Evolutionary conservation across 306 rosid species (phyloP).

Genomic region (Pachyrhizus erosus): DNA sequence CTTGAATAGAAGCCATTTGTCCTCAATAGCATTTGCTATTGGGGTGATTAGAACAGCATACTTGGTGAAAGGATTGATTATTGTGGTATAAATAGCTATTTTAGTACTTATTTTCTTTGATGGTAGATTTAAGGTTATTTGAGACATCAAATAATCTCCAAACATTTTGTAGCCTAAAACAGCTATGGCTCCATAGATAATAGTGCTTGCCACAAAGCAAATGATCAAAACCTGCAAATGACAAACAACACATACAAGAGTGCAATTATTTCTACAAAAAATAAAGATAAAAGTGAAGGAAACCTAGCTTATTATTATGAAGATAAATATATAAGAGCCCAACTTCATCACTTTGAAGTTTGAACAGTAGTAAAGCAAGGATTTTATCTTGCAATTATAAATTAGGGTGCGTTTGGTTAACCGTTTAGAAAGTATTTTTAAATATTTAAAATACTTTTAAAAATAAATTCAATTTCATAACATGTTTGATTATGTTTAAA

Average conservation of each 20-base stretch:
- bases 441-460: no score
- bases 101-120: slow-evolving; percentile 49
- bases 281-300: slow-evolving; percentile 33
- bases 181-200: slow-evolving; percentile 63
- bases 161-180: slow-evolving; percentile 70
- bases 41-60: slow-evolving; percentile 68
- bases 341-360: not conserved
- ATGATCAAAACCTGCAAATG: slow-evolving; percentile 64
- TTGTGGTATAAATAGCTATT: slow-evolving; percentile 66
- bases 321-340: not conserved
- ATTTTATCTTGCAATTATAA: no score
- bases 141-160: slow-evolving; percentile 59
- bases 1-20: slow-evolving; percentile 33
- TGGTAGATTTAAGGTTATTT: slow-evolving; percentile 75
- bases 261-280: not conserved
- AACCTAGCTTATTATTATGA: not conserved
- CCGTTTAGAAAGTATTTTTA: no score
- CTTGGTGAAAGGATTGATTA: slow-evolving; percentile 74
- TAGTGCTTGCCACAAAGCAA: slow-evolving; percentile 60
- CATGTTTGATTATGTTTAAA: no score
- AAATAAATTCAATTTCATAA: no score
- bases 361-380: not conserved
- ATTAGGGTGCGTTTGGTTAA: no score
- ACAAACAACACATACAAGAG: not conserved
- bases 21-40: slow-evolving; percentile 65